Conservation (phyloP, 805 yeast genomes). For the Saturnispora galanensis region DNA sequence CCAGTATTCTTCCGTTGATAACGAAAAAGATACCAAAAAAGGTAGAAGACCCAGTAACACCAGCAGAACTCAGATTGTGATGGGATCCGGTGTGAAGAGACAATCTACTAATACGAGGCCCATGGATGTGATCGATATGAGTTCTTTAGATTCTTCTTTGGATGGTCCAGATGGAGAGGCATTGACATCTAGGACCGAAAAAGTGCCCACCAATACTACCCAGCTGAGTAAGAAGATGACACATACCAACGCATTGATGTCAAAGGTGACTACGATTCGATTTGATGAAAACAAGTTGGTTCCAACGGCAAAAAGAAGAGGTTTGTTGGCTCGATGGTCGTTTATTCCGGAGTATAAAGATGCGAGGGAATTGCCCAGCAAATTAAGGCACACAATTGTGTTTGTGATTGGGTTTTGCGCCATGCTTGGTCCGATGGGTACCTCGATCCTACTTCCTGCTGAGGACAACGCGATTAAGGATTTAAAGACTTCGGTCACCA, state of each 20-base stretch:
- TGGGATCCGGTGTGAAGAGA: background rate
- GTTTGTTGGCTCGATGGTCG: slow-evolving; percentile 42
- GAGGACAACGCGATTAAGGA: slow-evolving; percentile 46
- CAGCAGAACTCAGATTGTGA: slow-evolving; percentile 1
- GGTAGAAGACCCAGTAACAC: slow-evolving; percentile 1
- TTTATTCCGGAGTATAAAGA: slow-evolving; percentile 64
- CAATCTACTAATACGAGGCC: background rate
- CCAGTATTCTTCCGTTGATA: too few species aligned
- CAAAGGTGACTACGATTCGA: slow-evolving; percentile 15
- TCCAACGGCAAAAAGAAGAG: slow-evolving; percentile 41
- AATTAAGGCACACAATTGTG: slow-evolving; percentile 45
- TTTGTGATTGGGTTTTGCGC: slow-evolving; percentile 64
- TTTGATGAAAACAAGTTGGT: slow-evolving; percentile 24
- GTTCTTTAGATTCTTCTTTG: background rate
- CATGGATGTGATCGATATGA: background rate
- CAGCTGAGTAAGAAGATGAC: slow-evolving; percentile 5
- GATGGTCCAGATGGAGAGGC: background rate
- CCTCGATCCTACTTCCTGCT: slow-evolving; percentile 76
- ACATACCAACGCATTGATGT: slow-evolving; percentile 6
- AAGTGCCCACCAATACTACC: background rate
- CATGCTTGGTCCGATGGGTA: slow-evolving; percentile 81
- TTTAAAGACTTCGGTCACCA: slow-evolving; percentile 45
- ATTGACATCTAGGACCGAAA: background rate
- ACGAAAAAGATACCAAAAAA: too few species aligned
- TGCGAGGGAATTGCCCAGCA: slow-evolving; percentile 50